Conservation (phyloP, 768 basidiomycete species). For the Cystobasidium onofrii region DNA sequence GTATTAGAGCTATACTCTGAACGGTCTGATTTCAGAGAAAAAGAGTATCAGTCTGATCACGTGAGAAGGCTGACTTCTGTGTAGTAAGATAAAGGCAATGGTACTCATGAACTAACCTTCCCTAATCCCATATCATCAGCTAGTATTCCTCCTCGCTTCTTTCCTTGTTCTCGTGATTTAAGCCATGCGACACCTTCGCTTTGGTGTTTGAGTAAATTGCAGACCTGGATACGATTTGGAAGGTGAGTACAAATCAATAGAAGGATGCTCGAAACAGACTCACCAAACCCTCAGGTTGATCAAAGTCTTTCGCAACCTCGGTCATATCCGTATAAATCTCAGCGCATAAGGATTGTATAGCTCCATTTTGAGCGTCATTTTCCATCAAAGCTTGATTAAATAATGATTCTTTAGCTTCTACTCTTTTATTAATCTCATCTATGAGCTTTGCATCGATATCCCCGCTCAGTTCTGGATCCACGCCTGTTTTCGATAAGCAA, state of each 20-base stretch:
- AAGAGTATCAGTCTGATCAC: not conserved
- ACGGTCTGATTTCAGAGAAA: slow-evolving; percentile 55
- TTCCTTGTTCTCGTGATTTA: slow-evolving; percentile 67
- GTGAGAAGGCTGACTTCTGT: no score
- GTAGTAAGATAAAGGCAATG: no score
- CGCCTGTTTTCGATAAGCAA: no score
- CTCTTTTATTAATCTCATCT: not conserved
- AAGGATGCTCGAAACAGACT: slow-evolving; percentile 43
- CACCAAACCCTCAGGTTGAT: slow-evolving; percentile 67
- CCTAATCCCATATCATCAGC: slow-evolving; percentile 43
- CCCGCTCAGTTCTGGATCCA: not conserved
- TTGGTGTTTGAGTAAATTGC: slow-evolving; percentile 71
- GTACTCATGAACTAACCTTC: slow-evolving; percentile 52
- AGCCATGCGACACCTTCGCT: slow-evolving; percentile 80
- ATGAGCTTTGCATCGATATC: not conserved
- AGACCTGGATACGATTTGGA: slow-evolving; percentile 52
- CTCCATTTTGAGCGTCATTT: slow-evolving; percentile 28
- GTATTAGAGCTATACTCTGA: slow-evolving; percentile 77
- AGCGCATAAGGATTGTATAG: slow-evolving; percentile 52
- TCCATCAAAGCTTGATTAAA: not conserved
- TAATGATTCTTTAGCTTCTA: not conserved
- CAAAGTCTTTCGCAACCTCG: slow-evolving; percentile 56
- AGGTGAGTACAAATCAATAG: not conserved
- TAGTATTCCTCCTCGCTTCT: slow-evolving; percentile 43
- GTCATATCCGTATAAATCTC: slow-evolving; percentile 51